These are phyloP conservation scores for Penicillium fuscoglaucum DNA, from an alignment of 2,329 filamentous ascomycete species.

Conservation along the genomic window DNA sequence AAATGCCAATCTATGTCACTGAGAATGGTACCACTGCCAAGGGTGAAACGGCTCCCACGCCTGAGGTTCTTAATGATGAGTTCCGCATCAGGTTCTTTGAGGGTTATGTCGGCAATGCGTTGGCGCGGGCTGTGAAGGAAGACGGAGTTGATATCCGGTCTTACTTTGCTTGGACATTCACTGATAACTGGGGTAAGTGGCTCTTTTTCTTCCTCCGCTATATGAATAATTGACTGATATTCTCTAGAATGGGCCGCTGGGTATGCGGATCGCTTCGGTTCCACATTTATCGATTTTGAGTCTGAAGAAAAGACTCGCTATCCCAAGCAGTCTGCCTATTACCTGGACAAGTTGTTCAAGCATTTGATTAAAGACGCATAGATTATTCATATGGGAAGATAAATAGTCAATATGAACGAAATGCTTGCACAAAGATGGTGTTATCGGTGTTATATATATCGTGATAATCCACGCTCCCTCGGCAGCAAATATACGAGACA, in stretches of 20 bases:
- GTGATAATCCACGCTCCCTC: no score
- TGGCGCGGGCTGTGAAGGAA: conserved; percentile 60
- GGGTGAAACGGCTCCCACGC: conserved; percentile 69
- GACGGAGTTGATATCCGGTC: conserved; percentile 72
- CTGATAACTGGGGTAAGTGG: conserved; percentile 60
- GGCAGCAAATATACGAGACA: not conserved
- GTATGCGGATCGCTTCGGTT: conserved; percentile 76
- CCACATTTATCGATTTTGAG: conserved; percentile 73
- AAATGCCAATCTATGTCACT: conserved; percentile 74
- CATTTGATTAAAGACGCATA: conserved; percentile 53
- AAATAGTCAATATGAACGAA: not conserved
- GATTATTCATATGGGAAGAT: not conserved
- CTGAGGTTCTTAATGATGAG: conserved; percentile 70
- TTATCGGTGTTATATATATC: no score
- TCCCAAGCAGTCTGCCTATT: conserved; percentile 75
- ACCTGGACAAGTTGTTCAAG: conserved; percentile 67
- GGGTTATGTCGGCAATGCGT: conserved; percentile 65
- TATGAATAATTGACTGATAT: not conserved
- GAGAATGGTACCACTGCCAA: conserved; percentile 81
- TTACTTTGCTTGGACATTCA: conserved; percentile 78
- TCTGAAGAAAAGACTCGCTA: conserved; percentile 68
- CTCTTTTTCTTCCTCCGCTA: not conserved
- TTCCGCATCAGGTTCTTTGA: conserved; percentile 75
- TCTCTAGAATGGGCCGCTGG: conserved; percentile 72
- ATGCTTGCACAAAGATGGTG: no score